Conservation (phyloP, 176 grass and related monocot genomes). For the Poa pratensis region DNA sequence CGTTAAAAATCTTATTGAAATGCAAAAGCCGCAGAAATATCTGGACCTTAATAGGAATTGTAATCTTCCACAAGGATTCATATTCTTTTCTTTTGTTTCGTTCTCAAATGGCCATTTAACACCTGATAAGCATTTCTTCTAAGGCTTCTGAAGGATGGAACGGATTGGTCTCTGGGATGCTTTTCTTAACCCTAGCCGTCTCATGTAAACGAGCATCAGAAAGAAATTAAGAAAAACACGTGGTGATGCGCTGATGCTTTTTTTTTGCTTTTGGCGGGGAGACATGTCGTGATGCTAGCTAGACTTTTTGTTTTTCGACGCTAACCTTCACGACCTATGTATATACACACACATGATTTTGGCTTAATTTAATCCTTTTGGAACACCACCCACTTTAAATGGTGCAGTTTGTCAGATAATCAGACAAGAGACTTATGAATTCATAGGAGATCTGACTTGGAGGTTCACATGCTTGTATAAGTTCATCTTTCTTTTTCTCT, state of each 20-base stretch:
- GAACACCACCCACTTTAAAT: neutral
- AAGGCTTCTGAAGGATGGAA: neutral
- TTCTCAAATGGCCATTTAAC: conserved; percentile 16
- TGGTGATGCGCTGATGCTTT: neutral
- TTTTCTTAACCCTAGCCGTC: neutral
- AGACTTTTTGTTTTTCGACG: neutral
- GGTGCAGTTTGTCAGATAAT: neutral
- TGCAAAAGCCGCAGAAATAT: too few relatives aligned
- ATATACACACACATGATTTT: neutral
- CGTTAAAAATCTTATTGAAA: too few relatives aligned
- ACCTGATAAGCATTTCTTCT: neutral
- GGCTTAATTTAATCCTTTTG: neutral
- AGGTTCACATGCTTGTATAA: neutral
- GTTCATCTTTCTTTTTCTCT: neutral
- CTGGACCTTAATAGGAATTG: too few relatives aligned
- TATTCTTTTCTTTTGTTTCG: neutral
- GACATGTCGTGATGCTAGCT: neutral
- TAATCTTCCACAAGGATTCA: too few relatives aligned
- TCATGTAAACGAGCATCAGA: neutral
- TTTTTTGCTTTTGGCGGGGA: too few relatives aligned
- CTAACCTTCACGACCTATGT: neutral
- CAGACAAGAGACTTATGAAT: neutral
- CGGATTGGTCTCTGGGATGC: neutral
- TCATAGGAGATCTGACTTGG: neutral
- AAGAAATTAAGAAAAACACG: neutral